These are phyloP conservation scores for Lactarius sanguifluus DNA, from an alignment of 768 basidiomycete genomes.

Conservation along the genomic window DNA sequence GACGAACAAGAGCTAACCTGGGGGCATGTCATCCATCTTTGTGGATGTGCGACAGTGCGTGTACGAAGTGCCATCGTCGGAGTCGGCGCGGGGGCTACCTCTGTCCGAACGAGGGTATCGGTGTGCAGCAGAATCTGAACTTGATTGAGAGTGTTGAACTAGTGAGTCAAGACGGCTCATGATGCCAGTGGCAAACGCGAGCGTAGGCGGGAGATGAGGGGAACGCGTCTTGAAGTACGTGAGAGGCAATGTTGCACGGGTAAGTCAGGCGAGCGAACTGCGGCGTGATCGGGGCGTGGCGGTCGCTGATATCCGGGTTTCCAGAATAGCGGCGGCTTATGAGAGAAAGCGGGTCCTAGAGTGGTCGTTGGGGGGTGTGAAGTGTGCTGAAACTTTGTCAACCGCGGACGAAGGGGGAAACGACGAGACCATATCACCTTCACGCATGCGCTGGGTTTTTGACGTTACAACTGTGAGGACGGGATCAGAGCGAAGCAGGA, in stretches of 20 bases:
- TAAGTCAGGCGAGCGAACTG: conserved; percentile 29
- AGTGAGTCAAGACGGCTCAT: conserved; percentile 29
- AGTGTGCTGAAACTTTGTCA: conserved; percentile 26
- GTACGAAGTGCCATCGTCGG: conserved; percentile 25
- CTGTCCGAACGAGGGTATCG: conserved; percentile 22
- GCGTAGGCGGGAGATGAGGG: conserved; percentile 8
- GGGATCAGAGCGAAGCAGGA: conserved; percentile 28
- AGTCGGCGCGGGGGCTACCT: conserved; percentile 23
- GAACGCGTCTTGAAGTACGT: conserved; percentile 22
- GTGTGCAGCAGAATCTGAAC: conserved; percentile 24
- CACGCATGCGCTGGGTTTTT: conserved; percentile 25
- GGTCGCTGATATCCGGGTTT: conserved; percentile 27
- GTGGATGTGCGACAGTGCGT: conserved; percentile 15
- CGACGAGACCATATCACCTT: conserved; percentile 28
- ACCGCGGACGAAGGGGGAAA: conserved; percentile 29
- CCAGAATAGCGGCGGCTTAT: conserved; percentile 26
- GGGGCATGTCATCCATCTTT: conserved; percentile 22
- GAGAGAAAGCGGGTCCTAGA: conserved; percentile 24
- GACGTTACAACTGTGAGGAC: conserved; percentile 26
- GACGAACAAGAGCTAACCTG: conserved; percentile 14
- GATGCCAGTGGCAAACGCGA: conserved; percentile 13
- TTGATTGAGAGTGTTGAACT: conserved; percentile 22
- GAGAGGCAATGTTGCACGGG: conserved; percentile 21
- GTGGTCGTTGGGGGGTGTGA: conserved; percentile 18
- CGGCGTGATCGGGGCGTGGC: conserved; percentile 30